phyloP scores from a whole-genome alignment of 129 eudicot genomes.

The Lactuca saligna region DNA sequence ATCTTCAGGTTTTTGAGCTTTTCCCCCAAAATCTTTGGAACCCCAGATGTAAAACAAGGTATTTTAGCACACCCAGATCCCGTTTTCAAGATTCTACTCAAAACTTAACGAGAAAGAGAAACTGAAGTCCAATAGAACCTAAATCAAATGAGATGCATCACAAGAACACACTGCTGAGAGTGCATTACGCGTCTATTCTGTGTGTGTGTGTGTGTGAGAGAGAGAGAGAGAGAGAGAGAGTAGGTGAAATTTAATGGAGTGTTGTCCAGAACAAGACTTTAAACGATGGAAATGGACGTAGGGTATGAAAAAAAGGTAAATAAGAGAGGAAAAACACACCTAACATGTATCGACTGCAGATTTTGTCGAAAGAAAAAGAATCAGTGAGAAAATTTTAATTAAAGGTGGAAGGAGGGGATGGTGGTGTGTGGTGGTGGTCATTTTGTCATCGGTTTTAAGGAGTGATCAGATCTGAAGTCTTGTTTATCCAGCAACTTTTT shows the following conservation, averaged over 20 bases:
- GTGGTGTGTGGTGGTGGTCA: conserved; percentile 11
- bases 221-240: conserved; percentile 6
- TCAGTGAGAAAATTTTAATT: neutral
- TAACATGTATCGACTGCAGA: conserved; percentile 24
- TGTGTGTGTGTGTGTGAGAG: neutral
- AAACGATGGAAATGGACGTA: neutral
- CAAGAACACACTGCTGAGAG: conserved; percentile 7
- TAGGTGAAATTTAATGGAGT: neutral
- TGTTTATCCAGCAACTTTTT: neutral
- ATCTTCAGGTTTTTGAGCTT: neutral
- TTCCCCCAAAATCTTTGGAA: conserved; percentile 10
- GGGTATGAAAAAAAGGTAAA: conserved; percentile 7
- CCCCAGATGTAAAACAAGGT: conserved; percentile 24
- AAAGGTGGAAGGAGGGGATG: neutral
- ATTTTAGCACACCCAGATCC: conserved; percentile 48
- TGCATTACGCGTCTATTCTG: neutral
- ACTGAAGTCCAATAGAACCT: conserved; percentile 28
- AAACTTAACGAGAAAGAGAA: conserved; percentile 15
- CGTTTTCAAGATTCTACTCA: conserved; percentile 21
- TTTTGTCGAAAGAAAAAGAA: conserved; percentile 15
- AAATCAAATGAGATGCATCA: neutral
- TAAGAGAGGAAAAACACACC: conserved; percentile 2
- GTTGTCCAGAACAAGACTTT: neutral
- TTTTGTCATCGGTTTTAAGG: conserved; percentile 1
- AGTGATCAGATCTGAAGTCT: neutral